Evolutionary conservation across 1,139 yeast genomes (phyloP), one percentile per base, ranked within the genome.

Genomic region (Saccharomycopsis crataegensis): DNA sequence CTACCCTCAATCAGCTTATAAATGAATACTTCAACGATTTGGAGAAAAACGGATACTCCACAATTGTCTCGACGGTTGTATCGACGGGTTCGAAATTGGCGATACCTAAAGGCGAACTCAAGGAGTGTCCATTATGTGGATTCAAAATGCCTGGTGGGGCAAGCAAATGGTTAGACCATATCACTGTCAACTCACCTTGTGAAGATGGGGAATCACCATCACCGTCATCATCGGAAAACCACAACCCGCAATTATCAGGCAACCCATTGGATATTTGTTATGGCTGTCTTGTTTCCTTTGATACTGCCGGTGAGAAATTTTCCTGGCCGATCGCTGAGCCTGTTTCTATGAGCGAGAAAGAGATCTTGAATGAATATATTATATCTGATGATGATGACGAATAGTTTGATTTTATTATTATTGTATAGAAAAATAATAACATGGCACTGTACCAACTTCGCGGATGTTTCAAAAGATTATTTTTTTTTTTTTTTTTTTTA

Each of bases 51-150:
- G 95, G 86, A 7, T 91, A 90, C 63, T 89, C 96, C 0, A 89
- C 95, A 51, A 89, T 94, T 3, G 93, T 94, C 2, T 86, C 97
- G 0, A 91, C 99, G 0, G 98, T 93, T 17, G 91, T 90, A 11
- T 83, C 88, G 59, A 91, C 96, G 0, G 96, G 95, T 9, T 83
- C 83, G 51, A 91, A 93, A 66, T 70, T 93, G 50, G 80, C 80
- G 1, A 76, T 77, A 8, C 89, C 88, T 0, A 65, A 53, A 37
- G 55, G 54, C 9, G 38, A 43, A 34, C n/a, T 6, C 31, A 17
- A 52, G 54, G 12, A 57, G 59, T 38, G 56, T 45, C 41, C 44
- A 2, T 11, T 43, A n/a, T 53, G 57, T 49, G 34, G 43, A 12
- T 43, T 38, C 16, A 44, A 43, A 38, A 52, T 56, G 58, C 3